phyloP scores from a whole-genome alignment of 2,329 filamentous ascomycete species.

The Fusarium solani-melongenae region DNA sequence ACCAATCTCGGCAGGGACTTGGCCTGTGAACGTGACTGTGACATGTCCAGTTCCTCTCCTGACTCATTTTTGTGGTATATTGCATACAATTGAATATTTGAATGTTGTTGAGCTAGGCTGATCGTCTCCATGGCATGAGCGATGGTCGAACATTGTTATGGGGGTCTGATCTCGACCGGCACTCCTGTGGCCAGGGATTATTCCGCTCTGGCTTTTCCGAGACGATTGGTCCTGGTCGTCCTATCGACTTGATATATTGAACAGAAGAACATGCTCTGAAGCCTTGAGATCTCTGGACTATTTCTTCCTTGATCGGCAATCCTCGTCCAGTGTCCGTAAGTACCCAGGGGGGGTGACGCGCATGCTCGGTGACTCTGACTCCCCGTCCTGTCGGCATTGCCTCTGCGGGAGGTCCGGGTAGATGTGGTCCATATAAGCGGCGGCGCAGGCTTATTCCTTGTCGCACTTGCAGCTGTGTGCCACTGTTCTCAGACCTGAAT shows the following conservation, averaged over 20 bases:
- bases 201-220: not conserved
- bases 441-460: not conserved
- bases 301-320: not conserved
- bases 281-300: not conserved
- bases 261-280: not conserved
- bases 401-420: not conserved
- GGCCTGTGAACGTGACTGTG: slow-evolving; percentile 3
- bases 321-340: not conserved
- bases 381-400: not conserved
- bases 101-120: not conserved
- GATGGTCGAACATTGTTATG: not conserved
- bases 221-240: not conserved
- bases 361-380: not conserved
- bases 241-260: not conserved
- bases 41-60: not conserved
- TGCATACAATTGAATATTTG: not conserved
- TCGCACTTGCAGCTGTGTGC: not conserved
- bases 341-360: not conserved
- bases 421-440: not conserved
- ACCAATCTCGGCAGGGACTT: slow-evolving; percentile 6
- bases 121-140: not conserved
- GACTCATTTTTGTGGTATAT: not conserved
- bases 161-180: not conserved
- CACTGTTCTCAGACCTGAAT: not conserved
- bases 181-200: not conserved